Evolutionary conservation across 2,329 filamentous ascomycete genomes (phyloP), one percentile per base, ranked within the genome.

Genomic region (Colletotrichum limetticola): DNA sequence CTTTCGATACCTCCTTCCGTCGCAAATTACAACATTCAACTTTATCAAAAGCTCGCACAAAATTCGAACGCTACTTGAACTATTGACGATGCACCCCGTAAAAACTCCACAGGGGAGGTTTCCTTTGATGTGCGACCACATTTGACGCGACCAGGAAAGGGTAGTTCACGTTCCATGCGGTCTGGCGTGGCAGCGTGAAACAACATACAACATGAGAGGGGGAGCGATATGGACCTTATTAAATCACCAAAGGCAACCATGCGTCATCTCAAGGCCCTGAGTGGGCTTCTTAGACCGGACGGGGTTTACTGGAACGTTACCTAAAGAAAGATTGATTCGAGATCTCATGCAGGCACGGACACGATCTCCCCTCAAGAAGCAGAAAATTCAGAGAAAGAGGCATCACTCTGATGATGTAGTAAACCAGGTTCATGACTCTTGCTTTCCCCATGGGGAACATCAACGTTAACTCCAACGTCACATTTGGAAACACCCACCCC

Each of bases 381-480:
- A 49, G 42, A n/a, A n/a, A 9, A n/a, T n/a, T 9, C 12, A 12
- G 2, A 12, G 7, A 49, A n/a, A n/a, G 42, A n/a, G 3, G 6
- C 1, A 8, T 11, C 5, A 42, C 37, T 16, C 14, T 42, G 5
- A 42, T 16, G 37, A 42, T 19, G 42, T 49, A 49, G 6, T 19
- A 8, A 64, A 59, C 59, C 60, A 64, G 52, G 14, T 19, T 24
- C 70, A 72, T 64, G 70, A 64, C 66, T 69, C 60, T 55, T 9
- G 7, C n/a, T 37, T 62, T 69, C 69, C 66, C 66, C 66, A 14
- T 72, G 66, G 53, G 69, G 59, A 72, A 72, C 26, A 6, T 24
- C 42, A 35, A 52, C 42, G 26, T 52, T 16, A 42, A 72, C 32
- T 3, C 19, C 46, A 35, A 62, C 42, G 26, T 52, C 42, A 26